Percentiles rank a stretch among this genome's conserved stretches.
These are phyloP conservation scores for Macaranga tanarius DNA, from an alignment of 441 rosid species.

Conservation along the genomic window DNA sequence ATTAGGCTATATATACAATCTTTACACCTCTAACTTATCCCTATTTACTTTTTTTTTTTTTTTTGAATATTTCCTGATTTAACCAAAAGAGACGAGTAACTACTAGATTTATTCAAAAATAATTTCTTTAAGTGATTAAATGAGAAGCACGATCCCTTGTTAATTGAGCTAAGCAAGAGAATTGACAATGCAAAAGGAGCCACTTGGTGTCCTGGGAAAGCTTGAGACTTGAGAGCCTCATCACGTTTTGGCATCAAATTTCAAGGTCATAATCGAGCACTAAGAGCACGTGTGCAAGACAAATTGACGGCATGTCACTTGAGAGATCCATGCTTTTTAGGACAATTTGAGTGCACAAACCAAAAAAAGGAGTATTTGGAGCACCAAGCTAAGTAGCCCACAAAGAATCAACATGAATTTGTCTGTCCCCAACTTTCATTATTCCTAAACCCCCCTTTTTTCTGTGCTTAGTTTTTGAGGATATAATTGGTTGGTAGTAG, in stretches of 20 bases:
- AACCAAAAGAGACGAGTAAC: too few species aligned
- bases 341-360: slow-evolving; percentile 29
- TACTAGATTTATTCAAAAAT: too few species aligned
- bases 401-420: not conserved
- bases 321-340: slow-evolving; percentile 24
- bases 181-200: not conserved
- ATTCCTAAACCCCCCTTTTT: too few species aligned
- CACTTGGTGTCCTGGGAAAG: slow-evolving; percentile 20
- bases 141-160: too few species aligned
- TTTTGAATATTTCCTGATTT: too few species aligned
- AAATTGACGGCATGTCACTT: slow-evolving; percentile 43
- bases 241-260: not conserved
- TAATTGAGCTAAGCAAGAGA: too few species aligned
- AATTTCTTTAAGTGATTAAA: too few species aligned
- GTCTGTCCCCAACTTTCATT: slow-evolving; percentile 13
- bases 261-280: slow-evolving; percentile 16
- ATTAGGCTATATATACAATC: too few species aligned
- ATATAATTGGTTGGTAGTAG: slow-evolving; percentile 17
- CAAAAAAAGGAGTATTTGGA: slow-evolving; percentile 10
- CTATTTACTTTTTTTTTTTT: too few species aligned
- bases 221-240: not conserved
- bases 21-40: too few species aligned
- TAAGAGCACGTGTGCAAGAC: slow-evolving; percentile 38
- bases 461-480: not conserved
- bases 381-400: slow-evolving; percentile 23